phyloP scores from a whole-genome alignment of 306 rosid genomes.

The Ochetophila trinervis region DNA sequence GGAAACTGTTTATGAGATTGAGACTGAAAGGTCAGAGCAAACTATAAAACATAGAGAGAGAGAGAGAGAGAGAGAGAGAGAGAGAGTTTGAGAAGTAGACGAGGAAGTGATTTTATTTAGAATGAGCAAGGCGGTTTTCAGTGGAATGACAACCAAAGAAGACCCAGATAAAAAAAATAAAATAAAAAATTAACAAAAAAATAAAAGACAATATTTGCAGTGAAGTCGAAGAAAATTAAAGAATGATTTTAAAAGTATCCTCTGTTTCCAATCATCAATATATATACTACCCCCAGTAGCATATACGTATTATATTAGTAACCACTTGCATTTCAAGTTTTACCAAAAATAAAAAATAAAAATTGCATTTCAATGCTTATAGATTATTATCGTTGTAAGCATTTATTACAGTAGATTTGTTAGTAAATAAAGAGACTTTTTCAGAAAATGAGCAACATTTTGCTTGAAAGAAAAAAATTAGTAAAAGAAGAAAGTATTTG shows the following conservation, averaged over 20 bases:
- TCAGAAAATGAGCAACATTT: too few relatives aligned
- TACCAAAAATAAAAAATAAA: too few relatives aligned
- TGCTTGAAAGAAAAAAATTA: too few relatives aligned
- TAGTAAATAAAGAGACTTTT: too few relatives aligned
- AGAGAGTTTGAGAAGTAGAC: constrained; percentile 26
- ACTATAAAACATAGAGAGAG: constrained; percentile 1
- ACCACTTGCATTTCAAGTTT: constrained; percentile 15
- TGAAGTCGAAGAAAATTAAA: constrained; percentile 44
- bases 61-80: constrained; percentile 22
- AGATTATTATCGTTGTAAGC: too few relatives aligned
- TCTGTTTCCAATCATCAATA: neutral
- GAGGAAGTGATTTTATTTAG: constrained; percentile 44
- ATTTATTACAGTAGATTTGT: too few relatives aligned
- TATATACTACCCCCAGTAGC: too few relatives aligned
- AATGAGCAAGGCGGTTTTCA: constrained; percentile 33
- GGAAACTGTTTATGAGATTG: neutral
- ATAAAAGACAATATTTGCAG: neutral
- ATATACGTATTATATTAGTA: too few relatives aligned
- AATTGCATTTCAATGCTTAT: constrained; percentile 11
- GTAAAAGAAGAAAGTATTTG: too few relatives aligned
- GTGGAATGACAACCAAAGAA: constrained; percentile 46
- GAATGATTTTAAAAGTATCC: constrained; percentile 30
- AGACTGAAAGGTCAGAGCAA: neutral
- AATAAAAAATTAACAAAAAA: constrained; percentile 9
- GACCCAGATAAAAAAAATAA: constrained; percentile 11